Evolutionary conservation across 768 basidiomycete species (phyloP).

Genomic region (Boletus rufocinnamomeus): DNA sequence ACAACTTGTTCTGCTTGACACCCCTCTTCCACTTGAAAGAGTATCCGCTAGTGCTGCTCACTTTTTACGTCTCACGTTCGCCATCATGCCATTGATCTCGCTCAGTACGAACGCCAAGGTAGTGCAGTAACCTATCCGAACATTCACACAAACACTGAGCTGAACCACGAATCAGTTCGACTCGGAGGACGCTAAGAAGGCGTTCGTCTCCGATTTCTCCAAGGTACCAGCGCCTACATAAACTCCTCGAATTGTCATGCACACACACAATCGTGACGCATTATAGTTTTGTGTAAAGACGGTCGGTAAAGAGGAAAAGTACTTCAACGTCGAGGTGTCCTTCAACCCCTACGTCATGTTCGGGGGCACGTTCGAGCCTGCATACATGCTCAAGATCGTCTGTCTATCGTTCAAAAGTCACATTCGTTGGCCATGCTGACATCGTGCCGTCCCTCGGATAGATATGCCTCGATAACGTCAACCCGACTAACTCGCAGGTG

Average conservation of each 20-base stretch:
- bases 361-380: slow-evolving; percentile 64
- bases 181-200: slow-evolving; percentile 34
- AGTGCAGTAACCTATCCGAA: background rate
- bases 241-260: background rate
- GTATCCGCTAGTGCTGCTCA: background rate
- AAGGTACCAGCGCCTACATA: slow-evolving; percentile 40
- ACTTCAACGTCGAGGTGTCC: slow-evolving; percentile 54
- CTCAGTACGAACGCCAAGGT: slow-evolving; percentile 44
- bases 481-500: slow-evolving; percentile 43
- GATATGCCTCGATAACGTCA: slow-evolving; percentile 60
- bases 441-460: slow-evolving; percentile 28
- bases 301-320: slow-evolving; percentile 54
- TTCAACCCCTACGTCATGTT: slow-evolving; percentile 65
- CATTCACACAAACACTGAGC: background rate
- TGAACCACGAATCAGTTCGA: slow-evolving; percentile 6
- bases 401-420: slow-evolving; percentile 24
- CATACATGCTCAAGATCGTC: slow-evolving; percentile 60
- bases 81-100: slow-evolving; percentile 40
- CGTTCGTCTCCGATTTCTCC: slow-evolving; percentile 53
- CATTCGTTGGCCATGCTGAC: background rate
- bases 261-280: background rate
- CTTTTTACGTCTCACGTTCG: background rate
- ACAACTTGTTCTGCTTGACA: background rate
- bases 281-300: slow-evolving; percentile 52
- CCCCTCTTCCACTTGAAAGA: background rate